These are phyloP conservation scores for Lodderomyces oxycetoniae DNA, from an alignment of 1,139 yeast genomes.

Conservation along the genomic window DNA sequence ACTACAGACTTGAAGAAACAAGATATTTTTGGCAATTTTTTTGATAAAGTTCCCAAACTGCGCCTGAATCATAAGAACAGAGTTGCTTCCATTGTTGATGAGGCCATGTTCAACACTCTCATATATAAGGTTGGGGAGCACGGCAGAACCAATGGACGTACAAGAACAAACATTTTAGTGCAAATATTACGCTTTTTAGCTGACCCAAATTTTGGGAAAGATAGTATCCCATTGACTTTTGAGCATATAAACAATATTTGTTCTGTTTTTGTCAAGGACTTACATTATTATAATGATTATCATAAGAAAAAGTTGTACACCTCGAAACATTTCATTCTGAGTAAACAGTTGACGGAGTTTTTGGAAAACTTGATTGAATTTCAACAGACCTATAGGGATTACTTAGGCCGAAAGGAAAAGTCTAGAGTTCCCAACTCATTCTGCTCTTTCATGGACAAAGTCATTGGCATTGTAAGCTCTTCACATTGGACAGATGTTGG, in stretches of 20 bases:
- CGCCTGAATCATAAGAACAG: not conserved
- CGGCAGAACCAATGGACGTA: conserved; percentile 18
- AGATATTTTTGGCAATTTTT: conserved; percentile 10
- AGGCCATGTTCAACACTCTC: conserved; percentile 24
- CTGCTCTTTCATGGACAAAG: conserved; percentile 12
- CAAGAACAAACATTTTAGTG: conserved; percentile 19
- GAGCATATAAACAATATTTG: conserved; percentile 29
- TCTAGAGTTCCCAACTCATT: conserved; percentile 6
- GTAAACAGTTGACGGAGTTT: conserved; percentile 8
- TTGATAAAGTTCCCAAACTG: conserved; percentile 2
- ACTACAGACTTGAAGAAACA: conserved; percentile 11
- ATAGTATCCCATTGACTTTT: conserved; percentile 16
- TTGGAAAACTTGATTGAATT: conserved; percentile 8
- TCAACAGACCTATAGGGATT: conserved; percentile 1
- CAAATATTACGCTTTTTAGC: conserved; percentile 24
- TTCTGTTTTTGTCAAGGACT: conserved; percentile 29
- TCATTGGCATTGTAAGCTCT: conserved; percentile 22
- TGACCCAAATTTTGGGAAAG: conserved; percentile 17
- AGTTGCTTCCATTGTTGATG: conserved; percentile 9
- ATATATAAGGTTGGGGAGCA: conserved; percentile 30
- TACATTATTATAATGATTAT: conserved; percentile 32
- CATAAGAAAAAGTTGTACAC: conserved; percentile 20
- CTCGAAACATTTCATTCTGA: conserved; percentile 2
- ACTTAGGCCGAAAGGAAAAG: not conserved
- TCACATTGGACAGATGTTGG: conserved; percentile 24